These are phyloP conservation scores for Nemania sp. DNA, from an alignment of 2,329 filamentous ascomycete genomes.

Conservation along the genomic window DNA sequence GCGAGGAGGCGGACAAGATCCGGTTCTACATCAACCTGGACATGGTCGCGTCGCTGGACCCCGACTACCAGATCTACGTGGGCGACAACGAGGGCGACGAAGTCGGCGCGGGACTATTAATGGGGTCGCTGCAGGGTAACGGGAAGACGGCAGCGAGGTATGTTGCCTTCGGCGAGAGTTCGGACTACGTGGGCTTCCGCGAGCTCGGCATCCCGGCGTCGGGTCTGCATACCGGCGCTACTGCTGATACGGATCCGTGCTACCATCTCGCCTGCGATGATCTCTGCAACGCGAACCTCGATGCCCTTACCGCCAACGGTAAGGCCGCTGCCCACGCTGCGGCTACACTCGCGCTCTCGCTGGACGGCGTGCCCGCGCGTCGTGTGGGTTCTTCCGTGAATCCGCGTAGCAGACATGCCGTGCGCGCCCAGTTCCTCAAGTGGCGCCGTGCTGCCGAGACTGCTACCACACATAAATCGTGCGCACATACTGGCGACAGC, in stretches of 20 bases:
- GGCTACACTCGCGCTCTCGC: slow-evolving; percentile 40
- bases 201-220: slow-evolving; percentile 45
- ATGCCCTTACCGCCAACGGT: slow-evolving; percentile 44
- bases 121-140: slow-evolving; percentile 42
- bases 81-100: slow-evolving; percentile 43
- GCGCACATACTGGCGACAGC: slow-evolving; percentile 22
- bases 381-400: slow-evolving; percentile 18
- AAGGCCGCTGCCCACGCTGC: slow-evolving; percentile 55
- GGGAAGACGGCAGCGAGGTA: slow-evolving; percentile 41
- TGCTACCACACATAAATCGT: slow-evolving; percentile 25
- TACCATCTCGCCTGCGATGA: slow-evolving; percentile 48
- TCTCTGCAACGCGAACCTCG: slow-evolving; percentile 47
- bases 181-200: slow-evolving; percentile 48
- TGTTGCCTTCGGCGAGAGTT: slow-evolving; percentile 43
- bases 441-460: slow-evolving; percentile 24
- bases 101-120: slow-evolving; percentile 41
- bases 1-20: slow-evolving; percentile 55
- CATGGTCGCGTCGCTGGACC: slow-evolving; percentile 62
- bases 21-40: slow-evolving; percentile 72
- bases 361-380: slow-evolving; percentile 26
- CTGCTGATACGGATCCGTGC: slow-evolving; percentile 41
- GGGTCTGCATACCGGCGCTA: slow-evolving; percentile 47
- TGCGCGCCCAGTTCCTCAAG: slow-evolving; percentile 25
- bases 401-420: slow-evolving; percentile 7
- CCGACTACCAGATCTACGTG: slow-evolving; percentile 45